Conservation (phyloP, 208 protist genomes). For the Angomonas ambiguus region DNA sequence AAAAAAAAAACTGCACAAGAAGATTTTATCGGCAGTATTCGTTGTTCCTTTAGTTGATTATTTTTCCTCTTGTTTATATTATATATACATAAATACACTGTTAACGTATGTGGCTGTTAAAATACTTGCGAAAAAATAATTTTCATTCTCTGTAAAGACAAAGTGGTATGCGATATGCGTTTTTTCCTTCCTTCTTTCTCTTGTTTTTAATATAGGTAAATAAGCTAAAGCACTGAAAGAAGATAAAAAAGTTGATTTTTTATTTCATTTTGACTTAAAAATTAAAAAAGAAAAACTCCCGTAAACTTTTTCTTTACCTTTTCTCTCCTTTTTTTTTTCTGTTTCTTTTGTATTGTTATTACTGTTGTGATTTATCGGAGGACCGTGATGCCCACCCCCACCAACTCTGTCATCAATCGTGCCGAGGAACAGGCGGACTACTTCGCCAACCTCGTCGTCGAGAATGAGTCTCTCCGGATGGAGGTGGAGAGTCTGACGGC, state of each 20-base stretch:
- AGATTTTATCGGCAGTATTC: background rate
- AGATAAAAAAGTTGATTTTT: background rate
- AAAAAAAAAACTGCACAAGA: conserved; percentile 1
- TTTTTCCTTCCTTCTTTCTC: no score
- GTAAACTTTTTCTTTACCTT: conserved; percentile 5
- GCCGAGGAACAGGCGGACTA: conserved; percentile 1
- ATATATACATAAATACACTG: no score
- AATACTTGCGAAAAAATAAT: no score
- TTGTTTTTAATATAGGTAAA: no score
- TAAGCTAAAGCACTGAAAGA: no score
- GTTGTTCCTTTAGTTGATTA: background rate
- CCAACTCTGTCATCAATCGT: conserved; percentile 32
- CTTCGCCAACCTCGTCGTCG: conserved; percentile 31
- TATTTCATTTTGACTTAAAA: background rate
- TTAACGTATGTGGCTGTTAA: no score
- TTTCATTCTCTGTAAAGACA: no score
- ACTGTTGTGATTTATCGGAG: background rate
- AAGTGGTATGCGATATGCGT: no score
- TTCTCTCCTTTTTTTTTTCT: conserved; percentile 7
- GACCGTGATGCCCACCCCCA: conserved; percentile 23
- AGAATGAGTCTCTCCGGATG: conserved; percentile 13
- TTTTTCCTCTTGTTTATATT: no score
- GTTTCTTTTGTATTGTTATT: conserved; percentile 10
- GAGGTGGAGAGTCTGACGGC: conserved; percentile 16
- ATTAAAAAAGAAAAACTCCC: background rate